A percentile compares a stretch with the other conserved stretches of the same genome.
phyloP scores from a whole-genome alignment of 2,329 filamentous ascomycete species.

The Fusarium begoniae region DNA sequence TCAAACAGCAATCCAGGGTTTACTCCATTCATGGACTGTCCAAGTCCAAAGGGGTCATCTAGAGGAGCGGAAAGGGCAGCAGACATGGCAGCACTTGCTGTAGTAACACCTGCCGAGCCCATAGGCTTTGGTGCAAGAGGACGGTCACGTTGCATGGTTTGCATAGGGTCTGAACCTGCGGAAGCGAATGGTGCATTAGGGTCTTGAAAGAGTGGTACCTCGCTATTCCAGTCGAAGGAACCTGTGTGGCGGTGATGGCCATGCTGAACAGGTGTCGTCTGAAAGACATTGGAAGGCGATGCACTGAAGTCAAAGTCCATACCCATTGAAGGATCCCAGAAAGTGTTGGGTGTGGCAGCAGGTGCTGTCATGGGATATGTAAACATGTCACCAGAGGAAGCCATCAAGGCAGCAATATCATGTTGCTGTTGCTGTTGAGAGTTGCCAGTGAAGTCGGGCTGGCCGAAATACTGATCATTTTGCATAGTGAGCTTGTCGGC shows the following conservation, averaged over 20 bases:
- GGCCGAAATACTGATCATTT: constrained; percentile 64
- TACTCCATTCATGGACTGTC: constrained; percentile 59
- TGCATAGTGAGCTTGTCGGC: constrained; percentile 66
- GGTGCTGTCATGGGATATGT: constrained; percentile 69
- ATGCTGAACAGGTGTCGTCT: constrained; percentile 40
- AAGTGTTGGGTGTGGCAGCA: constrained; percentile 59
- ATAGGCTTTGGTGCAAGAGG: constrained; percentile 61
- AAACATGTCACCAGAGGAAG: constrained; percentile 64
- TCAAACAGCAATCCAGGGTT: constrained; percentile 69
- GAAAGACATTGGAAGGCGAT: constrained; percentile 56
- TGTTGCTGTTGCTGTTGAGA: constrained; percentile 56
- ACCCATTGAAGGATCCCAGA: constrained; percentile 68
- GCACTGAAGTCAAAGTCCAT: constrained; percentile 69
- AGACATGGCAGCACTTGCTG: constrained; percentile 47
- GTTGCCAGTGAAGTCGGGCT: constrained; percentile 59
- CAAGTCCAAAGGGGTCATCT: constrained; percentile 62
- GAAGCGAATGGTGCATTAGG: constrained; percentile 46
- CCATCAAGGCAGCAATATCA: constrained; percentile 58
- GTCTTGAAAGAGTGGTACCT: constrained; percentile 65
- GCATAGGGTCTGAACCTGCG: constrained; percentile 49
- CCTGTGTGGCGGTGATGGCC: constrained; percentile 59
- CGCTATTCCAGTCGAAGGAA: constrained; percentile 66
- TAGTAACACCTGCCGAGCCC: constrained; percentile 42
- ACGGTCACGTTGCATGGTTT: constrained; percentile 54
- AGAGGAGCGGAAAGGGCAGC: constrained; percentile 54